phyloP scores from a whole-genome alignment of 441 rosid species.

The Theobroma grandiflorum region DNA sequence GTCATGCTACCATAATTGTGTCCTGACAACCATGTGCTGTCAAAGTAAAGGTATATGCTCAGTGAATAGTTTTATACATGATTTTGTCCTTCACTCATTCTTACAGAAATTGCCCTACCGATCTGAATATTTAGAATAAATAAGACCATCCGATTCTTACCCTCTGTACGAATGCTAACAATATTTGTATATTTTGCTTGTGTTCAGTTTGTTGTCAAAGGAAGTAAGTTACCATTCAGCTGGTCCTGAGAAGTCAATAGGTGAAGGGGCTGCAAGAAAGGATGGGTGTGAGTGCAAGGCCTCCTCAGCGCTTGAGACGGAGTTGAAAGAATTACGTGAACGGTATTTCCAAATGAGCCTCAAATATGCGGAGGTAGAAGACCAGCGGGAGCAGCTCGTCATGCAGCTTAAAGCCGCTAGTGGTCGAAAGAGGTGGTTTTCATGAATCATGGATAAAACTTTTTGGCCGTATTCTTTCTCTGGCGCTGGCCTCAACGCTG shows the following conservation, averaged over 20 bases:
- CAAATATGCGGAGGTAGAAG: conserved; percentile 68
- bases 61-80: not conserved
- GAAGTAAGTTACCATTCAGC: conserved; percentile 23
- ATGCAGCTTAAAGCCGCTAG: conserved; percentile 53
- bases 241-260: conserved; percentile 23
- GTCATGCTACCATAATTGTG: not conserved
- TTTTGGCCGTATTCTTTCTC: not conserved
- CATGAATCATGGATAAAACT: conserved; percentile 21
- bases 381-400: conserved; percentile 59
- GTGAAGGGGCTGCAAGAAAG: conserved; percentile 30
- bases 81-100: not conserved
- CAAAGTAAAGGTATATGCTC: not conserved
- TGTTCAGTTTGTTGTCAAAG: conserved; percentile 49
- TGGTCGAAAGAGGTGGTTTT: conserved; percentile 44
- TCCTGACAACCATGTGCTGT: not conserved
- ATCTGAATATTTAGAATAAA: not conserved
- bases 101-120: not conserved
- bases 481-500: not conserved
- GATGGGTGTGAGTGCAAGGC: conserved; percentile 11
- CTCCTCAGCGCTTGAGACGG: conserved; percentile 42
- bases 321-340: conserved; percentile 59
- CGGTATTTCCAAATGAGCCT: conserved; percentile 71
- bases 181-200: conserved; percentile 2
- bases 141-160: not conserved
- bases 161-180: not conserved